phyloP scores from a whole-genome alignment of 2,329 filamentous ascomycete species.

The Xylariaceae sp. region DNA sequence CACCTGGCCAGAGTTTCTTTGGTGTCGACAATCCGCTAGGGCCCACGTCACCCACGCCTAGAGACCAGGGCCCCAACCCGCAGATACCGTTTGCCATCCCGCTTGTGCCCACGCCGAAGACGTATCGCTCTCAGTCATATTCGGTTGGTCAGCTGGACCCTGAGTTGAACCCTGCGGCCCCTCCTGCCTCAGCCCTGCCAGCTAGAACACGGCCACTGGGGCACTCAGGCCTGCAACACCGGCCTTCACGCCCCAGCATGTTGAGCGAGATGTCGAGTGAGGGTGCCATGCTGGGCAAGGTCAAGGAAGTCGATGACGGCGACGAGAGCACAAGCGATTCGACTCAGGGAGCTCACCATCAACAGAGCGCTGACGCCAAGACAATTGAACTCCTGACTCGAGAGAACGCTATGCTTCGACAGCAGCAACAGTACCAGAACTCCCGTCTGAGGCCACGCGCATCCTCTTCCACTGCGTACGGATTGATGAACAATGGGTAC shows the following conservation, averaged over 20 bases:
- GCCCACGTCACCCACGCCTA: conserved; percentile 44
- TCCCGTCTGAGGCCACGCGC: conserved; percentile 49
- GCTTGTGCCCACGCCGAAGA: conserved; percentile 83
- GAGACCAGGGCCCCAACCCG: conserved; percentile 46
- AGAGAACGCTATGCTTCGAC: conserved; percentile 56
- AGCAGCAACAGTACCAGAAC: conserved; percentile 45
- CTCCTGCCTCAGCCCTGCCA: conserved; percentile 39
- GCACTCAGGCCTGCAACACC: conserved; percentile 67
- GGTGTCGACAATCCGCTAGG: conserved; percentile 35
- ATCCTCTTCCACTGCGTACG: conserved; percentile 47
- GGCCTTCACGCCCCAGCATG: conserved; percentile 72
- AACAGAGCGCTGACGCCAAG: conserved; percentile 51
- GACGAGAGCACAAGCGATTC: conserved; percentile 50
- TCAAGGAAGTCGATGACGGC: conserved; percentile 62
- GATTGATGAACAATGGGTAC: conserved; percentile 49
- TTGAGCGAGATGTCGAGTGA: conserved; percentile 64
- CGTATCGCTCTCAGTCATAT: conserved; percentile 92
- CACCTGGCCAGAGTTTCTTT: conserved; percentile 38
- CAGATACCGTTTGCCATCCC: conserved; percentile 84
- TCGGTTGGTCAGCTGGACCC: conserved; percentile 85
- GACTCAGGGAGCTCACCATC: conserved; percentile 41
- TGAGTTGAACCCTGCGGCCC: conserved; percentile 40
- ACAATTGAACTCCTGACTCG: conserved; percentile 55
- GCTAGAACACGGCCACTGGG: conserved; percentile 46
- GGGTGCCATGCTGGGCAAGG: conserved; percentile 54